Conservation (phyloP, 2,329 filamentous ascomycete species). For the Emmonsia crescens region DNA sequence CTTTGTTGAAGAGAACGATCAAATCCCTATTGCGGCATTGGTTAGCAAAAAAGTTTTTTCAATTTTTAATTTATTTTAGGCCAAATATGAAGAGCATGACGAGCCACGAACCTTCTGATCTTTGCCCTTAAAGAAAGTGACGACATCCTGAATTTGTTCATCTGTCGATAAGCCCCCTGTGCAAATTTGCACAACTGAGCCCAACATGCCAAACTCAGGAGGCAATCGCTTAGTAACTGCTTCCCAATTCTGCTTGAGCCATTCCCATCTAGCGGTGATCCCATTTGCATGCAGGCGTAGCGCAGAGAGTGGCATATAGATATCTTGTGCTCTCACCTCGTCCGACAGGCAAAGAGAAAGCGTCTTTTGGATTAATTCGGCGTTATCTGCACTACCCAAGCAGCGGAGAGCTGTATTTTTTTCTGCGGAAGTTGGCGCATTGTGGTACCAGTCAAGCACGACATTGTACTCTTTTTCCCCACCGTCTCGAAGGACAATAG, state of each 20-base stretch:
- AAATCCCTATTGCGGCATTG: slow-evolving; percentile 46
- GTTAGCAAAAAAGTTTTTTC: slow-evolving; percentile 1
- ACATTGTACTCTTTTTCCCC: slow-evolving; percentile 77
- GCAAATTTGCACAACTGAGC: slow-evolving; percentile 70
- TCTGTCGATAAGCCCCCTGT: slow-evolving; percentile 69
- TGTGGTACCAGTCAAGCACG: slow-evolving; percentile 63
- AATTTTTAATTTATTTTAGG: background rate
- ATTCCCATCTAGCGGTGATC: slow-evolving; percentile 68
- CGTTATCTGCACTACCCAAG: slow-evolving; percentile 66
- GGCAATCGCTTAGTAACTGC: slow-evolving; percentile 68
- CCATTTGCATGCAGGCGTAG: slow-evolving; percentile 68
- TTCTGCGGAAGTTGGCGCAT: slow-evolving; percentile 69
- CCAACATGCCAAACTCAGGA: slow-evolving; percentile 76
- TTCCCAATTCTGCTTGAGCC: slow-evolving; percentile 86
- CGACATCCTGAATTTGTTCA: slow-evolving; percentile 63
- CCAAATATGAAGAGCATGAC: background rate
- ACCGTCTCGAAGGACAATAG: slow-evolving; percentile 72
- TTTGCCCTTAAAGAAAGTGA: slow-evolving; percentile 70
- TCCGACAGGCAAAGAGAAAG: slow-evolving; percentile 63
- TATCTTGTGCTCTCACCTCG: slow-evolving; percentile 87
- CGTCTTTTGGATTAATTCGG: slow-evolving; percentile 70
- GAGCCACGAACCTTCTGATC: slow-evolving; percentile 56
- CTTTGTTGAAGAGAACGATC: slow-evolving; percentile 85
- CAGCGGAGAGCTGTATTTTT: slow-evolving; percentile 81
- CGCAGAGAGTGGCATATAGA: slow-evolving; percentile 76